Conservation (phyloP, 345 rosid genomes). For the Euphorbia lathyris region DNA sequence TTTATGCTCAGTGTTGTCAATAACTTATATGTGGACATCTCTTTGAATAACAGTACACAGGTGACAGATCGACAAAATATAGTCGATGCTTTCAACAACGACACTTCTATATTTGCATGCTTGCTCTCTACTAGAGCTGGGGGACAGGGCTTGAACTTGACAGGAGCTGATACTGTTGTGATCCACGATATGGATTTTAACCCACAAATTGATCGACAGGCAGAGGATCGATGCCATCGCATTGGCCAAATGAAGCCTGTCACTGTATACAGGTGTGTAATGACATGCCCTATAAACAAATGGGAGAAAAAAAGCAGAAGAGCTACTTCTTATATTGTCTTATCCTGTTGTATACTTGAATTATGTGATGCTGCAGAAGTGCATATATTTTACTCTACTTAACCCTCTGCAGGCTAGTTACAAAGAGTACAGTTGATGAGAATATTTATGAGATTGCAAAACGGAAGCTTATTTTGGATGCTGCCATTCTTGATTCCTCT, state of each 20-base stretch:
- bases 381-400: conserved; percentile 8
- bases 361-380: neutral
- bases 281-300: neutral
- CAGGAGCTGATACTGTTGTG: conserved; percentile 85
- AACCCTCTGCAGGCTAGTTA: conserved; percentile 59
- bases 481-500: conserved; percentile 75
- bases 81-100: conserved; percentile 80
- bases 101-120: conserved; percentile 78
- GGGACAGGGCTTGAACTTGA: conserved; percentile 95
- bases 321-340: neutral
- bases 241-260: conserved; percentile 94
- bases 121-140: conserved; percentile 88
- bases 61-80: conserved; percentile 86
- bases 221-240: conserved; percentile 94
- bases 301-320: neutral
- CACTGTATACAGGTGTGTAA: conserved; percentile 74
- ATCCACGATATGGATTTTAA: conserved; percentile 97
- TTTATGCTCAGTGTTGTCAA: neutral
- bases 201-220: conserved; percentile 95
- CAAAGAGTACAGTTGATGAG: conserved; percentile 89
- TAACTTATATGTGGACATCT: neutral
- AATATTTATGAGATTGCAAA: conserved; percentile 90
- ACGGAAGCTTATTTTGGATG: conserved; percentile 76
- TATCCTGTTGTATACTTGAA: neutral
- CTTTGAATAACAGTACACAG: conserved; percentile 55